These are phyloP conservation scores for Penicillium sp. DNA, from an alignment of 2,329 filamentous ascomycete genomes.

Conservation along the genomic window DNA sequence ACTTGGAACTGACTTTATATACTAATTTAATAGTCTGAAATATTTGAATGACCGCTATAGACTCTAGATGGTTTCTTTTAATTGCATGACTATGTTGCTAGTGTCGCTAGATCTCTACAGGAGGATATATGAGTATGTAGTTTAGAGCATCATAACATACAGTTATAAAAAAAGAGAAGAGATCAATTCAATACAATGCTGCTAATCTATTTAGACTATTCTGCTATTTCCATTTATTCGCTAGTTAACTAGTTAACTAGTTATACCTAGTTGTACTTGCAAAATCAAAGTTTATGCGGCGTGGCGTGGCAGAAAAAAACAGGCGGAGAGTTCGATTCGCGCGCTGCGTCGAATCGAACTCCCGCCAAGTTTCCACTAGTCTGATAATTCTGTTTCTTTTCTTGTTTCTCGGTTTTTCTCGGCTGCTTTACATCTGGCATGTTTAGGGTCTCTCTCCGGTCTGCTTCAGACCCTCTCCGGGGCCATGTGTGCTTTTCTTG, in stretches of 20 bases:
- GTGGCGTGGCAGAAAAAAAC: slow-evolving; percentile 18
- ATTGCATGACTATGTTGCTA: not conserved
- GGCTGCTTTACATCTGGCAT: slow-evolving; percentile 24
- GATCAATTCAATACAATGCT: too few relatives aligned
- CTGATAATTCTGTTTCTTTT: not conserved
- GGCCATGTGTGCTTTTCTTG: slow-evolving; percentile 36
- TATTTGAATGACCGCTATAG: too few relatives aligned
- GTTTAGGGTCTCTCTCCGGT: slow-evolving; percentile 36
- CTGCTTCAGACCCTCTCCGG: slow-evolving; percentile 33
- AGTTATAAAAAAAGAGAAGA: not conserved
- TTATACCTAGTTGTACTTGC: too few relatives aligned
- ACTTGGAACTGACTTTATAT: not conserved
- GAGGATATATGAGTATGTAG: not conserved
- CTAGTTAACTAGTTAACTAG: too few relatives aligned
- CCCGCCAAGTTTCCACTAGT: not conserved
- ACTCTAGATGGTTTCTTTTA: not conserved
- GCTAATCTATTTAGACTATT: too few relatives aligned
- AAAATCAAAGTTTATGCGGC: too few relatives aligned
- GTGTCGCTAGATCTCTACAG: not conserved
- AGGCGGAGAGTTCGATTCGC: too few relatives aligned
- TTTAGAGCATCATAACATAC: not conserved
- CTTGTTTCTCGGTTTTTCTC: slow-evolving; percentile 1
- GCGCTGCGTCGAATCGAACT: slow-evolving; percentile 1
- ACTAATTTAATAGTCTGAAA: too few relatives aligned
- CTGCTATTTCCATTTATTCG: not conserved